phyloP scores from a whole-genome alignment of 108 stramenopile genomes.

The Cyclotella kingstonii region DNA sequence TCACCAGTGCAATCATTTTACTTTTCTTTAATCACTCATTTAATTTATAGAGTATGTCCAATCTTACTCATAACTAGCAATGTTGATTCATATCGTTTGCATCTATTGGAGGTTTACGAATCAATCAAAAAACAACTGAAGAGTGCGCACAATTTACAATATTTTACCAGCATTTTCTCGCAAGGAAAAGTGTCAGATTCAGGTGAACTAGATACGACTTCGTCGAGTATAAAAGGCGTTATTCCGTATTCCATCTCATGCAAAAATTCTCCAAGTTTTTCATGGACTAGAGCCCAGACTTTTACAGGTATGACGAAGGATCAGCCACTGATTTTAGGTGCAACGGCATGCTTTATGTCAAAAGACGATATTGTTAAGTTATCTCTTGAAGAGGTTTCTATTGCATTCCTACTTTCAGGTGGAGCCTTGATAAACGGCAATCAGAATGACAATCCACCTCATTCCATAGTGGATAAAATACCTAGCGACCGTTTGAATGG shows the following conservation, averaged over 20 bases:
- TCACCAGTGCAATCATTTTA: slow-evolving; percentile 9
- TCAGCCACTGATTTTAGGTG: slow-evolving; percentile 22
- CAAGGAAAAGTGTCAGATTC: not conserved
- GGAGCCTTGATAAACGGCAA: not conserved
- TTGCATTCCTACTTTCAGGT: slow-evolving; percentile 32
- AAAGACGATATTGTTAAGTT: slow-evolving; percentile 47
- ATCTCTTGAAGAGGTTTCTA: slow-evolving; percentile 50
- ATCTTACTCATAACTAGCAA: slow-evolving; percentile 63
- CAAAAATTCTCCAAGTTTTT: not conserved
- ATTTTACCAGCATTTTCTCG: not conserved
- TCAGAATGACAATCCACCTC: not conserved
- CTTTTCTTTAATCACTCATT: slow-evolving; percentile 44
- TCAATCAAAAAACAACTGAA: not conserved
- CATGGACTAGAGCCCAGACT: not conserved
- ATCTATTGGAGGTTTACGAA: slow-evolving; percentile 3
- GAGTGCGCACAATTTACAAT: not conserved
- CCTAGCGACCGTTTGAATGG: slow-evolving; percentile 24
- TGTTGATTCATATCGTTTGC: slow-evolving; percentile 50
- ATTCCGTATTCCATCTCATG: not conserved
- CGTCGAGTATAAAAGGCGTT: not conserved
- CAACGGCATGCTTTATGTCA: slow-evolving; percentile 50
- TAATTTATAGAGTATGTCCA: slow-evolving; percentile 51
- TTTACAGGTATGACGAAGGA: slow-evolving; percentile 27
- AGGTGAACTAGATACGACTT: not conserved
- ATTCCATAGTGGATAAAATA: not conserved